A percentile compares a stretch with the other conserved stretches of the same genome.
These are phyloP conservation scores for Torulaspora globosa DNA, from an alignment of 1,139 yeast species.

Conservation along the genomic window DNA sequence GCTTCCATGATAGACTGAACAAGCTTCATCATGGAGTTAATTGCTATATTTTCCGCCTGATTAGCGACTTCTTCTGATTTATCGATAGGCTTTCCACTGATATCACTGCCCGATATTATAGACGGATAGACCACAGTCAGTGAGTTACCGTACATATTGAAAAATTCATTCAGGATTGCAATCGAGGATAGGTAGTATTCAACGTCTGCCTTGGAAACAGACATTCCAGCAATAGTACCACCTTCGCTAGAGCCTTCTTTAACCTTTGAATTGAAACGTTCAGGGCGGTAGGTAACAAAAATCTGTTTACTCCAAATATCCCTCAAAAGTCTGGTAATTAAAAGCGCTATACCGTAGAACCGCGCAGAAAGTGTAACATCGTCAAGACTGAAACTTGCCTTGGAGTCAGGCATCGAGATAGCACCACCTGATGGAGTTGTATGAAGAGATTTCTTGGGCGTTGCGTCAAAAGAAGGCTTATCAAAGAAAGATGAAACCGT, in stretches of 20 bases:
- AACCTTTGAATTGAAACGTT: slow-evolving; percentile 7
- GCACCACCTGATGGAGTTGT: slow-evolving; percentile 11
- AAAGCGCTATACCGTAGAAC: slow-evolving; percentile 83
- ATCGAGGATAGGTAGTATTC: slow-evolving; percentile 65
- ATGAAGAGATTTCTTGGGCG: slow-evolving; percentile 24
- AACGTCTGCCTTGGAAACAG: slow-evolving; percentile 50
- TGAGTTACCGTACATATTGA: slow-evolving; percentile 52
- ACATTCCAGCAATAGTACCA: slow-evolving; percentile 28
- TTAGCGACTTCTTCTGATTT: slow-evolving; percentile 50
- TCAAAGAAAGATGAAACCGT: slow-evolving; percentile 31
- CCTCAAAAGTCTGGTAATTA: slow-evolving; percentile 72
- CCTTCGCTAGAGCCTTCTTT: slow-evolving; percentile 18
- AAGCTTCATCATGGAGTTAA: slow-evolving; percentile 71
- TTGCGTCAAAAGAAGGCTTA: slow-evolving; percentile 25
- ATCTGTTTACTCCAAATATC: slow-evolving; percentile 74
- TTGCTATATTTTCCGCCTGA: slow-evolving; percentile 89
- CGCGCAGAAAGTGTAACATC: slow-evolving; percentile 86
- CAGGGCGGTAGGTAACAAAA: slow-evolving; percentile 45
- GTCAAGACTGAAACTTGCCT: slow-evolving; percentile 43
- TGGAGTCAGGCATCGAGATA: slow-evolving; percentile 8
- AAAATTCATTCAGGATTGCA: slow-evolving; percentile 52
- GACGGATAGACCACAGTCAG: slow-evolving; percentile 59
- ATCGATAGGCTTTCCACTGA: slow-evolving; percentile 20
- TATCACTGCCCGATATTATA: slow-evolving; percentile 29
- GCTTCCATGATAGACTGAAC: slow-evolving; percentile 84